These are phyloP conservation scores for Trichothecium sympodiale DNA, from an alignment of 2,329 filamentous ascomycete genomes.

Conservation along the genomic window DNA sequence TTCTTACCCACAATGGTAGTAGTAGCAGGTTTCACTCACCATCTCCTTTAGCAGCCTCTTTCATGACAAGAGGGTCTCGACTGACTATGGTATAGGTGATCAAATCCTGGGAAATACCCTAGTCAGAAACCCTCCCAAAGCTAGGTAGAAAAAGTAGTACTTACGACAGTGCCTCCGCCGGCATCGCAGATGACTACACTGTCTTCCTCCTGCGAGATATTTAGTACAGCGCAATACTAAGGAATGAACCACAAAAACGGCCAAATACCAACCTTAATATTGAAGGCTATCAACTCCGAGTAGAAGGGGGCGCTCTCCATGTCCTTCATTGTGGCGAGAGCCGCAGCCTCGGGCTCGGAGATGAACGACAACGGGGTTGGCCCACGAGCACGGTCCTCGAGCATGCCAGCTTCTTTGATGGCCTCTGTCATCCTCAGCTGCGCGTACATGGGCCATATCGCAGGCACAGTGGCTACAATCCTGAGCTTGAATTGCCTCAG, in stretches of 20 bases:
- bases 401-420: slow-evolving; percentile 21
- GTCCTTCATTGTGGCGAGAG: slow-evolving; percentile 22
- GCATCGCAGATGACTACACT: slow-evolving; percentile 22
- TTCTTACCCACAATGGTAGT: not conserved
- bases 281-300: slow-evolving; percentile 1
- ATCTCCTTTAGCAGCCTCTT: slow-evolving; percentile 25
- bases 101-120: slow-evolving; percentile 20
- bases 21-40: slow-evolving; percentile 12
- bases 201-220: too few relatives aligned
- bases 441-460: slow-evolving; percentile 32
- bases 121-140: not conserved
- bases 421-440: slow-evolving; percentile 24
- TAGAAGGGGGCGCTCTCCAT: slow-evolving; percentile 6
- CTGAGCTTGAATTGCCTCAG: slow-evolving; percentile 18
- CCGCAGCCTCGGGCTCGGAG: slow-evolving; percentile 34
- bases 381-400: slow-evolving; percentile 13
- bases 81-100: slow-evolving; percentile 24
- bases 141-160: slow-evolving; percentile 2
- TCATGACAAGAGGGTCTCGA: slow-evolving; percentile 14
- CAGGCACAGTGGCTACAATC: slow-evolving; percentile 30
- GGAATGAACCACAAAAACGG: too few relatives aligned
- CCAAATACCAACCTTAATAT: slow-evolving; percentile 12
- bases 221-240: too few relatives aligned
- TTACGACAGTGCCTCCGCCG: slow-evolving; percentile 24
- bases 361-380: slow-evolving; percentile 22